These are phyloP conservation scores for Picochlorum sp. DNA, from an alignment of 139 green algal genomes.

Conservation along the genomic window DNA sequence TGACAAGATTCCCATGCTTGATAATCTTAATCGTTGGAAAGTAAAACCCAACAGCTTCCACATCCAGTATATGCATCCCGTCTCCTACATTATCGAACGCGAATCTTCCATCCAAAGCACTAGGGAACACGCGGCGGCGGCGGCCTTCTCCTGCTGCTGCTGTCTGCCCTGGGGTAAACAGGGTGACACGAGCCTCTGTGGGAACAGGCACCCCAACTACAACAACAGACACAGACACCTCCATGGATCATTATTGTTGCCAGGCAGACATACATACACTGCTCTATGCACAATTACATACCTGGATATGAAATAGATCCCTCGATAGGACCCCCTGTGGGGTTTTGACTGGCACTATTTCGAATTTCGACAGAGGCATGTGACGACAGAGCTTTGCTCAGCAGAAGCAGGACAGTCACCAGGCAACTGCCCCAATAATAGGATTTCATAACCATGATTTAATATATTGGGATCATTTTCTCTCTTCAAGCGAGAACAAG, in stretches of 20 bases:
- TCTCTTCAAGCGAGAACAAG: no score
- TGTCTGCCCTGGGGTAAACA: slow-evolving; percentile 9
- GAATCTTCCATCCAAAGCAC: slow-evolving; percentile 31
- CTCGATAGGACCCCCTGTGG: no score
- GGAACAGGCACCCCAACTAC: slow-evolving; percentile 1
- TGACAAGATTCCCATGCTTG: background rate
- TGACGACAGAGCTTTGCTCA: no score
- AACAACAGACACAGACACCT: no score
- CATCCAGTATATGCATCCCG: slow-evolving; percentile 29
- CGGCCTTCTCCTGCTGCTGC: slow-evolving; percentile 6
- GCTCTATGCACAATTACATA: background rate
- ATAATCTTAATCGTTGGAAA: slow-evolving; percentile 17
- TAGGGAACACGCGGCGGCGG: slow-evolving; percentile 6
- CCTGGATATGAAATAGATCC: background rate
- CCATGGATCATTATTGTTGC: no score
- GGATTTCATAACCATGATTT: no score
- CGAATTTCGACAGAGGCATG: no score
- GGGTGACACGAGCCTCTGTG: slow-evolving; percentile 8
- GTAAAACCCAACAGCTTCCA: slow-evolving; percentile 13
- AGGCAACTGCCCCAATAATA: no score
- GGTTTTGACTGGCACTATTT: no score
- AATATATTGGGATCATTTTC: no score
- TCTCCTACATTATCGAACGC: slow-evolving; percentile 25
- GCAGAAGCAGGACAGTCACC: no score
- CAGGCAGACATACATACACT: background rate